Conservation (phyloP, 805 yeast genomes). For the Suhomyces prunicola region DNA sequence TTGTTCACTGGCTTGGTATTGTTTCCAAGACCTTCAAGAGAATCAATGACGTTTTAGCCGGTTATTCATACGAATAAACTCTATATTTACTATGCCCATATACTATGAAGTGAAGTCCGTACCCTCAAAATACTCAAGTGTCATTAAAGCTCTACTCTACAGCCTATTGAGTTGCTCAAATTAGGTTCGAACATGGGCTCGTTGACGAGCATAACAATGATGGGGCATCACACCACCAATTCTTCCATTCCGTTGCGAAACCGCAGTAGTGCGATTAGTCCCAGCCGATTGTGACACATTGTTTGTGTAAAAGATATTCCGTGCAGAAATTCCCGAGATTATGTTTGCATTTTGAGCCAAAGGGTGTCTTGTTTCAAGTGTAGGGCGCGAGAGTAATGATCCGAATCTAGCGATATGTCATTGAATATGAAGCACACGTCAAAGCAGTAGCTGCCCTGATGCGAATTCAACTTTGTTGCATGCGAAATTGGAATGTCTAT, state of each 20-base stretch:
- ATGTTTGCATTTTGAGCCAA: not conserved
- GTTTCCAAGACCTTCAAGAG: slow-evolving; percentile 37
- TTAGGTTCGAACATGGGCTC: too few relatives aligned
- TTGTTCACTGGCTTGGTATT: slow-evolving; percentile 44
- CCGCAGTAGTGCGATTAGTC: not conserved
- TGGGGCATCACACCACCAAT: not conserved
- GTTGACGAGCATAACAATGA: not conserved
- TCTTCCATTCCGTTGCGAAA: not conserved
- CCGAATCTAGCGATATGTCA: not conserved
- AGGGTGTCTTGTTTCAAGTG: not conserved
- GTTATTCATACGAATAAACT: not conserved
- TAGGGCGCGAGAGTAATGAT: not conserved
- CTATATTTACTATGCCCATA: not conserved
- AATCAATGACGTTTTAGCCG: slow-evolving; percentile 10
- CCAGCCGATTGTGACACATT: not conserved
- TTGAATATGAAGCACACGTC: not conserved
- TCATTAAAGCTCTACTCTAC: too few relatives aligned
- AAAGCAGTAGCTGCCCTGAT: not conserved
- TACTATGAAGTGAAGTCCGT: too few relatives aligned
- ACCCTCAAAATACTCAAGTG: too few relatives aligned
- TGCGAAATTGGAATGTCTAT: not conserved
- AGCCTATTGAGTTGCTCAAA: too few relatives aligned
- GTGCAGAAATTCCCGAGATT: not conserved
- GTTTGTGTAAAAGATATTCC: not conserved
- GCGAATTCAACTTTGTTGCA: not conserved